Base-by-base conservation (phyloP, 140 eudicot genomes). In the Oenanthe javanica region DNA sequence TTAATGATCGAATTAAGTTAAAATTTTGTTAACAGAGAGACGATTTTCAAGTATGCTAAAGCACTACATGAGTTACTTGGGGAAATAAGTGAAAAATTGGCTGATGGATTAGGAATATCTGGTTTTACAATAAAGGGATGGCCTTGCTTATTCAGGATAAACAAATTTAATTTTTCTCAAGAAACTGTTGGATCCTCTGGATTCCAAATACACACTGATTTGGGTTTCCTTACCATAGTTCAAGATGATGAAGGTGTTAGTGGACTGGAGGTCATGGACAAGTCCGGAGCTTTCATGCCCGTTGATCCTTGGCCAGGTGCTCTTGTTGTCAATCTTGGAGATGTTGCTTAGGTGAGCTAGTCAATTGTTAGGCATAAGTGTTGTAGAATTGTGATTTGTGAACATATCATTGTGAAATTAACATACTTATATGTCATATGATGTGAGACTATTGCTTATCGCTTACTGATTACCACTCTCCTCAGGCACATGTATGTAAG, bases 301-400 rank as follows among this genome's bases (percentile, higher is more conserved):
- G 82, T 88, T 25, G 87, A 86, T 52, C 92, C 92, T 54, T 82
- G 86, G 85, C 88, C 90, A 0, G 88, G 82, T 52, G 86, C 92
- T 66, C 92, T 88, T 80, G 55, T 81, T 19, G 88, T 88, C 71
- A 84, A 84, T 77, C 82, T 88, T 1, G 92, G 90, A 18, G 92
- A 88, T 79, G 76, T 84, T 71, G 88, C 86, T 67, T 70, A 77
- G 64, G 92, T 88, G 40, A 27, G 81, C 16, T 15, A 43, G 46
- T 2, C 14, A 72, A 18, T 5, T 6, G 6, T 42, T 72, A 16
- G 7, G 10, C 14, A 47, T 6, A 72, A 36, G 31, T 69, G 74
- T 13, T 27, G 1, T 15, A 23, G 13, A 23, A 64, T 64, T 59
- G 21, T 59, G 13, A 23, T 23, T 64, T 59, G 21, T 59, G 21